Conservation (phyloP, 2,329 filamentous ascomycete genomes). For the Grosmannia penicillata region DNA sequence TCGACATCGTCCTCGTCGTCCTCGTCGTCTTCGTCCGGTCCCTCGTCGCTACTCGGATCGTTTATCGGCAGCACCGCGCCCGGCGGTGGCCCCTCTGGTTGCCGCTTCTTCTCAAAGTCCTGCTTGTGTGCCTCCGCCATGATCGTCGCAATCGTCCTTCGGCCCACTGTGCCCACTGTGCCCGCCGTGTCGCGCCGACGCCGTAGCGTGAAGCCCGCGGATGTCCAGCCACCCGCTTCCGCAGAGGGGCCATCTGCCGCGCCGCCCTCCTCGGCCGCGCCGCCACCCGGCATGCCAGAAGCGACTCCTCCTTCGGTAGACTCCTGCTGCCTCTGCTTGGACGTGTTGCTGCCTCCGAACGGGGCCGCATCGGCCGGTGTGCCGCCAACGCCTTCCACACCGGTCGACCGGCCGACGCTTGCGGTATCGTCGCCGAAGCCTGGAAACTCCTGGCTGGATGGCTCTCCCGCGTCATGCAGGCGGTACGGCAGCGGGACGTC, state of each 20-base stretch:
- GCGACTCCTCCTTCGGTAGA: too few species aligned
- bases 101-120: slow-evolving; percentile 74
- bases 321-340: not conserved
- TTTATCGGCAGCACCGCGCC: not conserved
- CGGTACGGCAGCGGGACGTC: slow-evolving; percentile 79
- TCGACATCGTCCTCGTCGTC: not conserved
- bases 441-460: not conserved
- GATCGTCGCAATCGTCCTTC: slow-evolving; percentile 35
- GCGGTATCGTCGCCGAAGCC: not conserved
- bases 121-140: slow-evolving; percentile 74
- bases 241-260: slow-evolving; percentile 11
- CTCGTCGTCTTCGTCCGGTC: slow-evolving; percentile 2
- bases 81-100: slow-evolving; percentile 9
- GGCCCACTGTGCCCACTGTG: too few species aligned
- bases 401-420: slow-evolving; percentile 11
- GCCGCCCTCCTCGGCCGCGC: slow-evolving; percentile 4
- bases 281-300: not conserved
- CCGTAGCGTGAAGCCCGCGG: slow-evolving; percentile 12
- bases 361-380: too few species aligned
- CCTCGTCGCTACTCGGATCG: slow-evolving; percentile 9
- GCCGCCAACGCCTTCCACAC: slow-evolving; percentile 10
- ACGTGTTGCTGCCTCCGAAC: too few species aligned
- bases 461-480: slow-evolving; percentile 24
- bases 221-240: not conserved
- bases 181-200: slow-evolving; percentile 19